Evolutionary conservation across 2,329 filamentous ascomycete species (phyloP).

Genomic region (Colletotrichum ledebouriae): DNA sequence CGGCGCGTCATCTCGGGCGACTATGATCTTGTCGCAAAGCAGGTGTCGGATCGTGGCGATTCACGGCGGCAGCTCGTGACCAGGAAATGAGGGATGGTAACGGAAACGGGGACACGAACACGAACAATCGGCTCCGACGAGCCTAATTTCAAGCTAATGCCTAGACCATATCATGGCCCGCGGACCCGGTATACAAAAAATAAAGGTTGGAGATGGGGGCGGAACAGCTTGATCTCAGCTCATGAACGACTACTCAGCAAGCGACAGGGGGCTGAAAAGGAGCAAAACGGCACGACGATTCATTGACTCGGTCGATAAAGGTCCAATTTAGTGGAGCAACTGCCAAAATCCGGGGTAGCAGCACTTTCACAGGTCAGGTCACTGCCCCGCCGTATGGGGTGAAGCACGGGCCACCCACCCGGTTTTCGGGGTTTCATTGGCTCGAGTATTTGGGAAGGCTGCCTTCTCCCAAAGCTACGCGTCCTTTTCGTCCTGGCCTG

Average conservation of each 20-base stretch:
- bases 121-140: slow-evolving; percentile 40
- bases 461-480: slow-evolving; percentile 9
- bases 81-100: slow-evolving; percentile 8
- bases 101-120: slow-evolving; percentile 22
- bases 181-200: slow-evolving; percentile 13
- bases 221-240: slow-evolving; percentile 32
- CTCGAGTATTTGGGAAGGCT: slow-evolving; percentile 3
- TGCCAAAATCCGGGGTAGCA: slow-evolving; percentile 40
- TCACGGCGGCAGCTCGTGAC: slow-evolving; percentile 2
- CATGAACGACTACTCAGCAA: slow-evolving; percentile 20
- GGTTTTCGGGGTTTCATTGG: slow-evolving; percentile 35
- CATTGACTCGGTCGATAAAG: slow-evolving; percentile 30
- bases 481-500: slow-evolving; percentile 3
- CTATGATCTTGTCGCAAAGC: slow-evolving; percentile 23
- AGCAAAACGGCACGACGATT: slow-evolving; percentile 27
- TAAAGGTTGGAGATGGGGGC: slow-evolving; percentile 10
- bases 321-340: slow-evolving; percentile 34
- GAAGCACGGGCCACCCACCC: slow-evolving; percentile 15
- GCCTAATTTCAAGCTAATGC: slow-evolving; percentile 37
- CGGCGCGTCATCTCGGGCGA: slow-evolving; percentile 45
- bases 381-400: neutral
- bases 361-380: slow-evolving; percentile 22
- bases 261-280: slow-evolving; percentile 35
- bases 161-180: slow-evolving; percentile 41
- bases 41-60: slow-evolving; percentile 2